Evolutionary conservation across 2,329 filamentous ascomycete species (phyloP), one percentile per base, ranked within the genome.

Genomic region (Colletotrichum lini): DNA sequence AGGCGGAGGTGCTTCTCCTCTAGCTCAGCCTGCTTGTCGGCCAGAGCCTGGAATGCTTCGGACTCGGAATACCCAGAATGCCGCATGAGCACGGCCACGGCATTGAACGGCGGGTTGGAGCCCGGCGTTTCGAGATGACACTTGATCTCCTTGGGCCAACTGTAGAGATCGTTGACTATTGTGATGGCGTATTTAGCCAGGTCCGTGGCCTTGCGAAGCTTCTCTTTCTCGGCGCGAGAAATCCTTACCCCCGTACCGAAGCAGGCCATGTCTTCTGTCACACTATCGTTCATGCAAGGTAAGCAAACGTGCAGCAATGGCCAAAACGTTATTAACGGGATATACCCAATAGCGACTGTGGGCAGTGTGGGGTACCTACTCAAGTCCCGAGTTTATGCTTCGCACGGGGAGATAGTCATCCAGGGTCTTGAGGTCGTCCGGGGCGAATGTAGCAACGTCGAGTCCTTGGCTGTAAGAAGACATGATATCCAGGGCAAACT

Each of bases 121-220:
- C 47, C 35, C 0, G 60, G 60, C 13, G 60, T 63, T 10, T 53
- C 60, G 47, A 63, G 60, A 26, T 63, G 60, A 30, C 59, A 62
- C 8, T 62, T 62, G 30, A 50, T 62, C 47, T 62, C 59, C 2
- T 62, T 62, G 6, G 59, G 60, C 60, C 60, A 63, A 21, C 60
- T 63, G 60, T 63, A 53, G 21, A 63, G 35, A 21, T 63, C 60
- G 30, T 63, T 63, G 16, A 63, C 60, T 12, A 63, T n/a, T 3
- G 60, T 63, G 47, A 63, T 63, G 47, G 60, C 60, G 47, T 40
- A 53, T 12, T 50, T 63, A 16, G 60, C 35, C 45, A 63, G 35
- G 60, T 63, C 60, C 16, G 53, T 35, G 7, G 53, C 47, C 2
- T 16, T n/a, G 35, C 60, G 60, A 10, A 63, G 60, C 35, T 63